These are phyloP conservation scores for Puccinia polysora DNA, from an alignment of 1,284 basidiomycete genomes.

Conservation along the genomic window DNA sequence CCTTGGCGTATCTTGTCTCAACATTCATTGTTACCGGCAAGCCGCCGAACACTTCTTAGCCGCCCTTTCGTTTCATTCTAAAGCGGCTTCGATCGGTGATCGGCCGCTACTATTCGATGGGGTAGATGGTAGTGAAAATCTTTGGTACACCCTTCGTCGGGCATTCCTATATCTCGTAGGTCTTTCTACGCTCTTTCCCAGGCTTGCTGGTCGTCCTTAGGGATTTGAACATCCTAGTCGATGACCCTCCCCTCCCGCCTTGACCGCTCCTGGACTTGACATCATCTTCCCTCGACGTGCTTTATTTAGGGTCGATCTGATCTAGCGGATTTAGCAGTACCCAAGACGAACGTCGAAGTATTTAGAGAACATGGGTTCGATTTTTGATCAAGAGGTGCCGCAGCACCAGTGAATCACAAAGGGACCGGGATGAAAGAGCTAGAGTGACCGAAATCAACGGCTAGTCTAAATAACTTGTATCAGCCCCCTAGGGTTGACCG, in stretches of 20 bases:
- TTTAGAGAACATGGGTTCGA: conserved; percentile 50
- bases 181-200: conserved; percentile 3
- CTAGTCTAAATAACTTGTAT: too few species aligned
- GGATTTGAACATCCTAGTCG: not conserved
- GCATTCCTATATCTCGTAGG: conserved; percentile 66
- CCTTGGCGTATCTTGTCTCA: conserved; percentile 90
- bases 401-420: too few species aligned
- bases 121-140: conserved; percentile 66
- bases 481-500: too few species aligned
- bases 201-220: not conserved
- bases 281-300: not conserved
- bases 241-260: not conserved
- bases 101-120: conserved; percentile 55
- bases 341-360: conserved; percentile 46
- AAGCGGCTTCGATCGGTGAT: conserved; percentile 49
- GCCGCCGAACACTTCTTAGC: conserved; percentile 94
- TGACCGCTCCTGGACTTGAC: not conserved
- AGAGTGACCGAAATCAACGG: too few species aligned
- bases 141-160: conserved; percentile 88
- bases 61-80: conserved; percentile 72
- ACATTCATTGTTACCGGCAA: conserved; percentile 91
- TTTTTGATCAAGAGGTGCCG: too few species aligned
- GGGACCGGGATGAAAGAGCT: too few species aligned
- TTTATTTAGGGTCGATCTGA: conserved; percentile 55
- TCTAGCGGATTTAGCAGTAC: conserved; percentile 48